Evolutionary conservation across 2,329 filamentous ascomycete genomes (phyloP).

Genomic region (Nemania sp.): DNA sequence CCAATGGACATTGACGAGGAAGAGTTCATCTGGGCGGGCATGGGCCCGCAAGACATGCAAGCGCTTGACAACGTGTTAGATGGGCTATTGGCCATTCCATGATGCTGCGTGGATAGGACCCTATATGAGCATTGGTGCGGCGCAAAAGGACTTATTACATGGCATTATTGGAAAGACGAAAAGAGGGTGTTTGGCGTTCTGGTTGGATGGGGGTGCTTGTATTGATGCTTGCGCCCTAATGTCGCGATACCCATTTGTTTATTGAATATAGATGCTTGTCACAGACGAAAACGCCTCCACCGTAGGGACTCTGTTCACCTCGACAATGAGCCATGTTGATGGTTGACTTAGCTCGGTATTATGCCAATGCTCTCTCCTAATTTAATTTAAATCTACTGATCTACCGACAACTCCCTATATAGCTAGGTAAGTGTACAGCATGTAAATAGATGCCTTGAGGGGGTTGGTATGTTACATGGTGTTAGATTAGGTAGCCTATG

Average conservation of each 20-base stretch:
- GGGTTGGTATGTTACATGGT: no score
- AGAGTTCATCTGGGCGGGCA: constrained; percentile 69
- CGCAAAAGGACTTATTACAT: constrained; percentile 36
- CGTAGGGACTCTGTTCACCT: not conserved
- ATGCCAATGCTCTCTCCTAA: not conserved
- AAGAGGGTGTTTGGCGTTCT: constrained; percentile 37
- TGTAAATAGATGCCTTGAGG: no score
- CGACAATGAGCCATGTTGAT: not conserved
- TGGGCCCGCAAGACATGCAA: constrained; percentile 62
- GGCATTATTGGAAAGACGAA: constrained; percentile 36
- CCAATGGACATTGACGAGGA: constrained; percentile 71
- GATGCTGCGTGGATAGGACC: constrained; percentile 36
- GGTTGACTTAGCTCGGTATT: not conserved
- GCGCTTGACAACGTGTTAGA: constrained; percentile 69
- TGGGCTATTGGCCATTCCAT: constrained; percentile 62
- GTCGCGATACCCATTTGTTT: constrained; percentile 39
- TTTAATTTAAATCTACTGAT: not conserved
- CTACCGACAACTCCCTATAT: not conserved
- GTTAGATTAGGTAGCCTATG: constrained; percentile 8
- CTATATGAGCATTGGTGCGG: constrained; percentile 36
- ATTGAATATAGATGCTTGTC: constrained; percentile 16
- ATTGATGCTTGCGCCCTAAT: constrained; percentile 23
- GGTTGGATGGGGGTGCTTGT: constrained; percentile 15
- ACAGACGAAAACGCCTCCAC: constrained; percentile 4
- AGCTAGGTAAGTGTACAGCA: no score